Evolutionary conservation across 805 yeast species (phyloP).

Genomic region (Lipomyces sp.): DNA sequence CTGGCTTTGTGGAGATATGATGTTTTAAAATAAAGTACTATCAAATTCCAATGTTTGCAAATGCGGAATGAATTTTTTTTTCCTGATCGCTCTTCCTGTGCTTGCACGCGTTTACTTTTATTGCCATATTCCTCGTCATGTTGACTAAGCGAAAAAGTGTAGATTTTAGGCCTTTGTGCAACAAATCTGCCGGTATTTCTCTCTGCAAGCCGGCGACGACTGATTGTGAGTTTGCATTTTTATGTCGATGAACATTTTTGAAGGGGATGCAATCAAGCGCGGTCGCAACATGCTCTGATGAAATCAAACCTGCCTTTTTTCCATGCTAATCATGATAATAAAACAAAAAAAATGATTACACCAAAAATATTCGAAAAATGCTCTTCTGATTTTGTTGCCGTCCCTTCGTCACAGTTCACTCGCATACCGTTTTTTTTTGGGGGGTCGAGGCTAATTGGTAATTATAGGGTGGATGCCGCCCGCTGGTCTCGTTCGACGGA

Average conservation of each 20-base stretch:
- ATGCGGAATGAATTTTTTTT: slow-evolving; percentile 13
- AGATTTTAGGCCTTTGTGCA: too few species aligned
- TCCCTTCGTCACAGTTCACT: not conserved
- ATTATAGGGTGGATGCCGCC: slow-evolving; percentile 11
- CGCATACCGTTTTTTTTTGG: too few species aligned
- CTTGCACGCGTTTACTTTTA: not conserved
- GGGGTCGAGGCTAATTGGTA: not conserved
- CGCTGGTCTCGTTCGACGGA: not conserved
- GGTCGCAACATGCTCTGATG: slow-evolving; percentile 26
- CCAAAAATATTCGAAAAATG: slow-evolving; percentile 26
- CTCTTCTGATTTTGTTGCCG: slow-evolving; percentile 22
- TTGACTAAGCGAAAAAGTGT: not conserved
- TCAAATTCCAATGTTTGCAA: slow-evolving; percentile 26
- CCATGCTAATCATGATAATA: slow-evolving; percentile 40
- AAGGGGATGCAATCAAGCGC: too few species aligned
- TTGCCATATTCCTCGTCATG: not conserved
- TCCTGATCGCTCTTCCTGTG: not conserved
- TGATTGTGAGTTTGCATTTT: not conserved
- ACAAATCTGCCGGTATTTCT: not conserved
- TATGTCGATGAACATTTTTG: not conserved
- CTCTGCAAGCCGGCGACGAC: not conserved
- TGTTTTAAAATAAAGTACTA: slow-evolving; percentile 24
- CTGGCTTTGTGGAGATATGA: not conserved
- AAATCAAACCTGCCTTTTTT: slow-evolving; percentile 25
- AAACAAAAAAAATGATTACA: slow-evolving; percentile 27